phyloP scores from a whole-genome alignment of 768 basidiomycete genomes.

The Tricholoma bakamatsutake region DNA sequence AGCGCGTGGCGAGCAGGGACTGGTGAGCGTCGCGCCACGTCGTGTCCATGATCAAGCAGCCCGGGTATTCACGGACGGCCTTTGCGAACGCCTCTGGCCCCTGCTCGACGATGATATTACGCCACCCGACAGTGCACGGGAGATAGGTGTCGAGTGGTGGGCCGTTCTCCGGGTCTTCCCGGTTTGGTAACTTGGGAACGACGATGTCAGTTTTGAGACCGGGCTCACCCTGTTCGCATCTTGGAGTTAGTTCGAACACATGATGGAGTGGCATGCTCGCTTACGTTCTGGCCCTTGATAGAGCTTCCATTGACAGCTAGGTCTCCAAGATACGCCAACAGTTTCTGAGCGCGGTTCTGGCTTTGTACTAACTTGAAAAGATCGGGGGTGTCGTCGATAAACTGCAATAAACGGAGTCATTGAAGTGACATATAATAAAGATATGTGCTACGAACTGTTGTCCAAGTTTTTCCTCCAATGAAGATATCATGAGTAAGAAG shows the following conservation, averaged over 20 bases:
- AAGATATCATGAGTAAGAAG: constrained; percentile 95
- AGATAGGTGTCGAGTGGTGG: constrained; percentile 70
- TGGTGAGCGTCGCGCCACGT: constrained; percentile 99
- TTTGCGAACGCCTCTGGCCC: constrained; percentile 98
- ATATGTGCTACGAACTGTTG: constrained; percentile 42
- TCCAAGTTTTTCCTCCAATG: constrained; percentile 97
- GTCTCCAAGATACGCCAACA: constrained; percentile 95
- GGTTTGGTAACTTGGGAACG: constrained; percentile 75
- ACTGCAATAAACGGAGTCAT: constrained; percentile 38
- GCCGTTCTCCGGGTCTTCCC: constrained; percentile 64
- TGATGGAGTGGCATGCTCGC: constrained; percentile 3
- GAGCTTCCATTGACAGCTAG: constrained; percentile 96
- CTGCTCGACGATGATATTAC: constrained; percentile 96
- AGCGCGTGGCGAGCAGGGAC: constrained; percentile 91
- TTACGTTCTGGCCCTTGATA: constrained; percentile 86
- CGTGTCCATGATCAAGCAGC: constrained; percentile 95
- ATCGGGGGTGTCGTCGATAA: constrained; percentile 99
- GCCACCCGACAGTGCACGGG: constrained; percentile 90
- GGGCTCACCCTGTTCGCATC: constrained; percentile 68
- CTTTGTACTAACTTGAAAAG: constrained; percentile 97
- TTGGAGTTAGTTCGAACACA: not conserved
- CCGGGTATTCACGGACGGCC: constrained; percentile 94
- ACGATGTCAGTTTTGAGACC: constrained; percentile 87
- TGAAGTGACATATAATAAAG: not conserved
- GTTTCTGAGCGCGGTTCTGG: constrained; percentile 97